Percentiles rank a stretch among this genome's conserved stretches.
These are phyloP conservation scores for Syzygium oleosum DNA, from an alignment of 345 rosid species.

Conservation along the genomic window DNA sequence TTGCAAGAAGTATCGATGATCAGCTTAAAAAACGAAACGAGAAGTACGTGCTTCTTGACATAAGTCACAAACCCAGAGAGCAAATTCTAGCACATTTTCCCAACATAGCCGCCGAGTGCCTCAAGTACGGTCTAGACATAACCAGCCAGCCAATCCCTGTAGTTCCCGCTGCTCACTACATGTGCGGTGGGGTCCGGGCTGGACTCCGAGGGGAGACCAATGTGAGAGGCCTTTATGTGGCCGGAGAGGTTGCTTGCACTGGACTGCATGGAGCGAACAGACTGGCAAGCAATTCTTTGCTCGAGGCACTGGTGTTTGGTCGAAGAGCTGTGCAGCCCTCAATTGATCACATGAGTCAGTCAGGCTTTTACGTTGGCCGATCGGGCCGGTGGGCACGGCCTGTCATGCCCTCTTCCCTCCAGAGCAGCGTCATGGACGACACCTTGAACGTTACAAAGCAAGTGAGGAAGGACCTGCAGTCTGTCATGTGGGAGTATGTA, in stretches of 20 bases:
- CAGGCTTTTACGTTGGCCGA: slow-evolving; percentile 34
- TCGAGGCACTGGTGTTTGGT: slow-evolving; percentile 95
- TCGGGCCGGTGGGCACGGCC: slow-evolving; percentile 62
- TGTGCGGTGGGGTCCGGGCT: slow-evolving; percentile 96
- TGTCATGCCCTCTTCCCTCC: slow-evolving; percentile 43
- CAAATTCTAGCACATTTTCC: slow-evolving; percentile 91
- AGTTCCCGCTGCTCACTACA: slow-evolving; percentile 97
- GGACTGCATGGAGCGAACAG: slow-evolving; percentile 97
- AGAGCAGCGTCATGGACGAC: slow-evolving; percentile 25
- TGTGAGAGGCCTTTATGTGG: slow-evolving; percentile 80
- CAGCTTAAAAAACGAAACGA: slow-evolving; percentile 75
- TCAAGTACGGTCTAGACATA: slow-evolving; percentile 66
- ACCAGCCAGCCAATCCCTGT: slow-evolving; percentile 75
- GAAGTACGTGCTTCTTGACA: slow-evolving; percentile 79
- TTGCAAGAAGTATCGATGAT: slow-evolving; percentile 93
- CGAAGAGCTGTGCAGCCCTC: slow-evolving; percentile 87
- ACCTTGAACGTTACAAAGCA: slow-evolving; percentile 40
- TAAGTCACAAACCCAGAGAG: slow-evolving; percentile 78
- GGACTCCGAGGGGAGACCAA: slow-evolving; percentile 92
- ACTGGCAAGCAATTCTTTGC: slow-evolving; percentile 92
- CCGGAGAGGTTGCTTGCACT: slow-evolving; percentile 97
- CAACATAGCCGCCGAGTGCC: slow-evolving; percentile 85
- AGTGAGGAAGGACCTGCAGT: slow-evolving; percentile 76
- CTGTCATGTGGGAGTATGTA: slow-evolving; percentile 82
- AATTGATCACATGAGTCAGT: slow-evolving; percentile 53